A percentile compares a stretch with the other conserved stretches of the same genome.
Evolutionary conservation across 768 basidiomycete species (phyloP).

Genomic region (Scleroderma bovista): DNA sequence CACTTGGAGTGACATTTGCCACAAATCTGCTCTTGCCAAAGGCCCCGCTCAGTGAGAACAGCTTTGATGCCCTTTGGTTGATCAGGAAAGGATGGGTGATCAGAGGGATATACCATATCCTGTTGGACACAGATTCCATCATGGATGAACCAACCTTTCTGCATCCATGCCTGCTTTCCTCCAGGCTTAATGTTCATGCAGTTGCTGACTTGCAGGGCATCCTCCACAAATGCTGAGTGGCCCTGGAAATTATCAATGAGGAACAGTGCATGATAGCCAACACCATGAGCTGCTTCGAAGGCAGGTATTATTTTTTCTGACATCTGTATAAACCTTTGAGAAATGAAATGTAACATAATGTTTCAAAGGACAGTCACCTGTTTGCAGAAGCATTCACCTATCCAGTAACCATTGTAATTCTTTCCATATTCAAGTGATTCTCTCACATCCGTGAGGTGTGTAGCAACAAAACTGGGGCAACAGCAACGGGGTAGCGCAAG

Average conservation of each 20-base stretch:
- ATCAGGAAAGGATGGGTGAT: conserved; percentile 27
- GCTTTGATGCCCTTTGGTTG: conserved; percentile 29
- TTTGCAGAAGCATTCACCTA: conserved; percentile 27
- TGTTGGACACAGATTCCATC: conserved; percentile 17
- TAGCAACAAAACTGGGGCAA: too few species aligned
- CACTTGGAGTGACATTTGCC: too few species aligned
- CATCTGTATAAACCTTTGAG: too few species aligned
- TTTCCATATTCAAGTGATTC: conserved; percentile 37
- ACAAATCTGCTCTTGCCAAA: conserved; percentile 9
- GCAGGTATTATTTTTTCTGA: conserved; percentile 11
- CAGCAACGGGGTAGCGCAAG: too few species aligned
- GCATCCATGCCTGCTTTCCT: conserved; percentile 1
- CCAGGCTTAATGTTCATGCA: conserved; percentile 22
- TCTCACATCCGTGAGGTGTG: too few species aligned
- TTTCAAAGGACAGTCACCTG: too few species aligned
- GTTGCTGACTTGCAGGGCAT: conserved; percentile 5
- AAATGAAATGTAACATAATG: too few species aligned
- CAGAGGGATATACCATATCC: conserved; percentile 29
- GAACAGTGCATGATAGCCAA: conserved; percentile 30
- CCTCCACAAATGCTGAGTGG: not conserved
- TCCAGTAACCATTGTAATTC: conserved; percentile 39
- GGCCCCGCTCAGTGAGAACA: conserved; percentile 24
- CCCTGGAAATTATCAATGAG: conserved; percentile 26
- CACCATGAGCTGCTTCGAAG: conserved; percentile 7
- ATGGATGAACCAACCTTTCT: conserved; percentile 28